These are phyloP conservation scores for Auxenochlorella protothecoides DNA, from an alignment of 139 green algal genomes.

Conservation along the genomic window DNA sequence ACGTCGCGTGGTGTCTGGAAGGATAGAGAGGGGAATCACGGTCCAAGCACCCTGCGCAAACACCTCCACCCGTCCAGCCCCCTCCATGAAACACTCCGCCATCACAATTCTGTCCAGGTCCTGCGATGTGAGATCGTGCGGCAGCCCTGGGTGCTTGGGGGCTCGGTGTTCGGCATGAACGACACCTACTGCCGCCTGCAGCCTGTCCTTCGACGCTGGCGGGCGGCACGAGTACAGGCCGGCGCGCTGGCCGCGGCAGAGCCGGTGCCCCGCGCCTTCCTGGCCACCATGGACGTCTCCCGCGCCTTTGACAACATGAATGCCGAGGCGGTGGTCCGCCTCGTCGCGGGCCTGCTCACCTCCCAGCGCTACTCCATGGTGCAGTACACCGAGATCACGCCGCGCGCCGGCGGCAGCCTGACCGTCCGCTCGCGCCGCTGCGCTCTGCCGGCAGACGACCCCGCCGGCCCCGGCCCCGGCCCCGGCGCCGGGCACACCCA, in stretches of 20 bases:
- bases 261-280: conserved; percentile 26
- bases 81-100: not conserved
- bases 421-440: too few species aligned
- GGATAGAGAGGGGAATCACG: not conserved
- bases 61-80: not conserved
- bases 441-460: too few species aligned
- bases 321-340: conserved; percentile 29
- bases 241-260: not conserved
- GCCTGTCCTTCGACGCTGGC: conserved; percentile 44
- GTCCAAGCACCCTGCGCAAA: not conserved
- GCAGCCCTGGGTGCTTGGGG: conserved; percentile 35
- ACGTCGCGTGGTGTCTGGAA: not conserved
- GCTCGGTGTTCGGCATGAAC: conserved; percentile 68
- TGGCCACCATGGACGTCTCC: conserved; percentile 63
- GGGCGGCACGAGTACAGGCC: conserved; percentile 8
- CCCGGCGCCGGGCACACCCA: too few species aligned
- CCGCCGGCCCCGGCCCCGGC: too few species aligned
- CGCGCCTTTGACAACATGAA: conserved; percentile 70
- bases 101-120: conserved; percentile 24
- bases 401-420: too few species aligned
- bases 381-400: conserved; percentile 32
- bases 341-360: conserved; percentile 42
- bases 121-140: conserved; percentile 47
- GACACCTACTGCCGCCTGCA: conserved; percentile 45
- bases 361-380: conserved; percentile 42